phyloP scores from a whole-genome alignment of 2,329 filamentous ascomycete species.

The Rachicladosporium sp. region DNA sequence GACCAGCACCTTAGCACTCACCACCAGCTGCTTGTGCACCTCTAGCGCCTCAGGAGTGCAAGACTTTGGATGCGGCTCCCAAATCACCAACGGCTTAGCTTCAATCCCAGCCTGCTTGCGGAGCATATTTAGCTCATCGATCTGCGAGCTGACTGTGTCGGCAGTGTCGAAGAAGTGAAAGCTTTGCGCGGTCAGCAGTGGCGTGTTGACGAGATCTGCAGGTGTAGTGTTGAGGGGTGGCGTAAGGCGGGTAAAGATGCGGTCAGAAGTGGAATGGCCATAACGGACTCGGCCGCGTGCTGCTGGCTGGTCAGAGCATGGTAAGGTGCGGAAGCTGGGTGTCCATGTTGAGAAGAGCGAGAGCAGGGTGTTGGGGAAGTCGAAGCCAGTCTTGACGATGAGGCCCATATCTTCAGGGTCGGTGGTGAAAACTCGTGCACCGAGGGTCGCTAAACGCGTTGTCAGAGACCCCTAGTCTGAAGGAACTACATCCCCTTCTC shows the following conservation, averaged over 20 bases:
- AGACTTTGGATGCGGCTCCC: conserved; percentile 19
- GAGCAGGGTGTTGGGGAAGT: conserved; percentile 12
- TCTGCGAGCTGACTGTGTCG: conserved; percentile 7
- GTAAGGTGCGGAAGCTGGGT: conserved; percentile 9
- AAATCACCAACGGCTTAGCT: conserved; percentile 12
- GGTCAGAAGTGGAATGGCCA: conserved; percentile 1
- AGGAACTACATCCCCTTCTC: no score
- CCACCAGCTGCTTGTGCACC: conserved; percentile 7
- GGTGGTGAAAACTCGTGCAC: conserved; percentile 11
- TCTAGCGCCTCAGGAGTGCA: conserved; percentile 11
- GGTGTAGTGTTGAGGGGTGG: conserved; percentile 11
- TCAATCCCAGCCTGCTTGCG: not conserved
- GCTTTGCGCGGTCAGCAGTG: conserved; percentile 3
- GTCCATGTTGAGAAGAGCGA: conserved; percentile 12
- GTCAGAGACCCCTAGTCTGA: no score
- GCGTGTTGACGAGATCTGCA: conserved; percentile 7
- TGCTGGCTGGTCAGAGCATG: conserved; percentile 6
- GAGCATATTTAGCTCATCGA: conserved; percentile 3
- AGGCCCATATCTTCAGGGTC: conserved; percentile 9
- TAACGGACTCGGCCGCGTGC: conserved; percentile 16
- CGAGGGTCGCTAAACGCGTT: conserved; percentile 12
- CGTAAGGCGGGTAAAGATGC: conserved; percentile 14
- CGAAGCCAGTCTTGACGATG: conserved; percentile 11
- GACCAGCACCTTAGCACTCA: conserved; percentile 9
- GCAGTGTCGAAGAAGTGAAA: conserved; percentile 19